Conservation (phyloP, 768 basidiomycete genomes). For the Pleurotus tuoliensis region DNA sequence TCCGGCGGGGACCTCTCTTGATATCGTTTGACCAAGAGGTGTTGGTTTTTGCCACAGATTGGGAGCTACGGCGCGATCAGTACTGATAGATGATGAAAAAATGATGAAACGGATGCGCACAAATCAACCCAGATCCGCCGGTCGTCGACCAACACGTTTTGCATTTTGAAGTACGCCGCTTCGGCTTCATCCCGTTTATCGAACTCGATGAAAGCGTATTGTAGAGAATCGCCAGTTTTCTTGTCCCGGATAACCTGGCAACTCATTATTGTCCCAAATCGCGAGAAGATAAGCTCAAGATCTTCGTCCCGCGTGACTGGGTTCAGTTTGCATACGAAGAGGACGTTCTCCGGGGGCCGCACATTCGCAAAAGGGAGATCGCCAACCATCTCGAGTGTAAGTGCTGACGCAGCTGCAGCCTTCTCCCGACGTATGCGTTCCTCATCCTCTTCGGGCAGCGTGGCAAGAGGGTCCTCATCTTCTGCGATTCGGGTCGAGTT, state of each 20-base stretch:
- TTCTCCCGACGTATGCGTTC: slow-evolving; percentile 79
- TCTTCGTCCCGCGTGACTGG: slow-evolving; percentile 94
- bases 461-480: slow-evolving; percentile 85
- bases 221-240: slow-evolving; percentile 91
- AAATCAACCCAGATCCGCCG: slow-evolving; percentile 99
- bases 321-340: slow-evolving; percentile 99
- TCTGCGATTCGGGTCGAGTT: slow-evolving; percentile 88
- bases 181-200: slow-evolving; percentile 92
- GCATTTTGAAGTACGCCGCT: slow-evolving; percentile 99
- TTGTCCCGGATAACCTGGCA: slow-evolving; percentile 98
- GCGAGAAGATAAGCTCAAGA: slow-evolving; percentile 93
- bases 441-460: slow-evolving; percentile 76
- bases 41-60: slow-evolving; percentile 90
- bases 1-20: slow-evolving; percentile 39
- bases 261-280: slow-evolving; percentile 94
- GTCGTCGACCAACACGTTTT: slow-evolving; percentile 97
- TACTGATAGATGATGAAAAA: not conserved
- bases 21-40: slow-evolving; percentile 78
- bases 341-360: slow-evolving; percentile 94
- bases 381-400: slow-evolving; percentile 99
- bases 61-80: slow-evolving; percentile 53
- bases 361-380: slow-evolving; percentile 98
- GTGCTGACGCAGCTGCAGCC: slow-evolving; percentile 87
- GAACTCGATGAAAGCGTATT: slow-evolving; percentile 99
- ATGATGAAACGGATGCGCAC: slow-evolving; percentile 41